Conservation (phyloP, 345 rosid species). For the Gynandropsis gynandra region DNA sequence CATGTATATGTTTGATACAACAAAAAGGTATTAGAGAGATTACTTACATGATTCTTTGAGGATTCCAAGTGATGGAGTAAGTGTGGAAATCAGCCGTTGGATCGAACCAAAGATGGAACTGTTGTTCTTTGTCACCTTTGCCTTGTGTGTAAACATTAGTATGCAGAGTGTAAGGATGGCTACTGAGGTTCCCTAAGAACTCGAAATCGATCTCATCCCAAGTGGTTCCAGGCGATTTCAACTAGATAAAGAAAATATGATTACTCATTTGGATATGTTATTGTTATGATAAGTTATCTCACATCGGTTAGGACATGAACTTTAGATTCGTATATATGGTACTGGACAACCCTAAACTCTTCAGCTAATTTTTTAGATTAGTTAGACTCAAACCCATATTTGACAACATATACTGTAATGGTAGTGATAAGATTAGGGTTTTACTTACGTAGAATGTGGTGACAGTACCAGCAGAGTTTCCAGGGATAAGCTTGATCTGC, state of each 20-base stretch:
- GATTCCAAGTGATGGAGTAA: conserved; percentile 31
- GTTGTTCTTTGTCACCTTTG: conserved; percentile 31
- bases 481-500: conserved; percentile 44
- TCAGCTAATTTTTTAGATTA: no score
- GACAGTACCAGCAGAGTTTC: conserved; percentile 40
- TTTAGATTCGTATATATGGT: no score
- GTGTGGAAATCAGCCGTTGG: conserved; percentile 24
- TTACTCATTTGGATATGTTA: no score
- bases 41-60: conserved; percentile 30
- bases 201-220: conserved; percentile 34
- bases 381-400: no score
- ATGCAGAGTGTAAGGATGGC: conserved; percentile 33
- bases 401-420: no score
- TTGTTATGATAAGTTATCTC: no score
- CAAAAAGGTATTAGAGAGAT: background rate
- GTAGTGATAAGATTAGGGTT: background rate
- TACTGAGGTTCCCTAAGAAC: conserved; percentile 40
- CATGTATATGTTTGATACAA: background rate
- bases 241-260: conserved; percentile 19
- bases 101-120: conserved; percentile 30
- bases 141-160: conserved; percentile 34
- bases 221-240: conserved; percentile 24
- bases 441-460: conserved; percentile 38
- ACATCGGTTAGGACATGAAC: no score
- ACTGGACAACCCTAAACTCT: no score